Evolutionary conservation across 106 monocot species (phyloP).

Genomic region (Cymbidium sinense): DNA sequence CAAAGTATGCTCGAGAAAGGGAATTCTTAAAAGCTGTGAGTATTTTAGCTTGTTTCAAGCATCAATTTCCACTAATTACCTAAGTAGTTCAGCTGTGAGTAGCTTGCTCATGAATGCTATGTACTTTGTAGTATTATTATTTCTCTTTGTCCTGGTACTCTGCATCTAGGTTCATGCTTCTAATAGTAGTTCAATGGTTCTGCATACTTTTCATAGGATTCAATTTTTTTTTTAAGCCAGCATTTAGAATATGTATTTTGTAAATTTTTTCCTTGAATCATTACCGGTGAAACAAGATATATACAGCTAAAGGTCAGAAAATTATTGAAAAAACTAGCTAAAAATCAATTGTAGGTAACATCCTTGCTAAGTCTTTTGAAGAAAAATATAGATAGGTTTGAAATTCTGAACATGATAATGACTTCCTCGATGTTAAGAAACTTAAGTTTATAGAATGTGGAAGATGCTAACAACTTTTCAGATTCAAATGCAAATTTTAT

Average conservation of each 20-base stretch:
- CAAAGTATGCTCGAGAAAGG: slow-evolving; percentile 89
- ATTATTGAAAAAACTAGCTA: neutral
- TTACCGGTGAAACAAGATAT: neutral
- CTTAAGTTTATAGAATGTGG: neutral
- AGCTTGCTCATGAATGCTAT: neutral
- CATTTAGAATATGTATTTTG: neutral
- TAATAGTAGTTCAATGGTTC: neutral
- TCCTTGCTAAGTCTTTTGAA: neutral
- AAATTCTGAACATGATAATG: neutral
- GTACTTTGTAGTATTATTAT: neutral
- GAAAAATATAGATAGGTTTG: neutral
- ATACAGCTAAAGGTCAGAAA: neutral
- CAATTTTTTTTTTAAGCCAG: neutral
- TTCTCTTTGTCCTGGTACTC: neutral
- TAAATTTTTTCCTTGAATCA: neutral
- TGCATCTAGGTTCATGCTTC: neutral
- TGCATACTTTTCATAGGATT: neutral
- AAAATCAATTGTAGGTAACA: neutral
- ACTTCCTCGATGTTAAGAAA: neutral
- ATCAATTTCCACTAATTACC: neutral
- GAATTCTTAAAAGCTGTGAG: slow-evolving; percentile 91
- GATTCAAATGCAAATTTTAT: neutral
- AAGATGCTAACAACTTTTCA: neutral
- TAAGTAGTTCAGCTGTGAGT: too few species aligned
- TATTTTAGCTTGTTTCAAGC: neutral